These are phyloP conservation scores for Klebsormidium nitens DNA, from an alignment of 139 green algal genomes.

Conservation along the genomic window DNA sequence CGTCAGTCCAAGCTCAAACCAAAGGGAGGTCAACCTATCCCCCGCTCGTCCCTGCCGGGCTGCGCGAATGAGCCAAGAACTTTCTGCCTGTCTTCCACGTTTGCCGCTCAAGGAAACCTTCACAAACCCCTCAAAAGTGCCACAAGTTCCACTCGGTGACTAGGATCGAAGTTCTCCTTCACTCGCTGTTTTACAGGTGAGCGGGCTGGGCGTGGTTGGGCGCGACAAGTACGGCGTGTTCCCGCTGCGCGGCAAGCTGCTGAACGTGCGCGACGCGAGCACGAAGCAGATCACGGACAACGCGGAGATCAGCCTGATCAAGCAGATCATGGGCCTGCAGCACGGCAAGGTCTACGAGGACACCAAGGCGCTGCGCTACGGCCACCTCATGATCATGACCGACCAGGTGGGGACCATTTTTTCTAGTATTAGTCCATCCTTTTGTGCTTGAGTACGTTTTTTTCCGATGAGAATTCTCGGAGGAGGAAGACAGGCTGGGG, in stretches of 20 bases:
- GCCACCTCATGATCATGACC: conserved; percentile 99
- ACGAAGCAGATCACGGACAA: conserved; percentile 88
- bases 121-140: too few species aligned
- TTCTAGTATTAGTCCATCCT: conserved; percentile 6
- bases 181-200: too few species aligned
- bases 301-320: conserved; percentile 95
- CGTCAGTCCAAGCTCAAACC: too few species aligned
- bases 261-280: conserved; percentile 96
- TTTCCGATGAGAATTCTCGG: too few species aligned
- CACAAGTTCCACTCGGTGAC: too few species aligned
- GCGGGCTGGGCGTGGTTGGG: conserved; percentile 87
- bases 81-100: too few species aligned
- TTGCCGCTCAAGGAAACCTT: too few species aligned
- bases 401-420: conserved; percentile 64
- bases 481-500: too few species aligned
- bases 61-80: too few species aligned
- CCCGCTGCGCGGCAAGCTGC: conserved; percentile 94
- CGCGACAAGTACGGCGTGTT: conserved; percentile 96
- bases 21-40: too few species aligned
- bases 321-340: conserved; percentile 98
- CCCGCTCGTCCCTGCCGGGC: too few species aligned
- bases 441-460: conserved; percentile 5
- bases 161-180: too few species aligned
- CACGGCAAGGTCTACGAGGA: conserved; percentile 91
- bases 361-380: conserved; percentile 89